A percentile compares a stretch with the other conserved stretches of the same genome.
These are phyloP conservation scores for Cucurbita moschata DNA, from an alignment of 306 rosid species.

Conservation along the genomic window DNA sequence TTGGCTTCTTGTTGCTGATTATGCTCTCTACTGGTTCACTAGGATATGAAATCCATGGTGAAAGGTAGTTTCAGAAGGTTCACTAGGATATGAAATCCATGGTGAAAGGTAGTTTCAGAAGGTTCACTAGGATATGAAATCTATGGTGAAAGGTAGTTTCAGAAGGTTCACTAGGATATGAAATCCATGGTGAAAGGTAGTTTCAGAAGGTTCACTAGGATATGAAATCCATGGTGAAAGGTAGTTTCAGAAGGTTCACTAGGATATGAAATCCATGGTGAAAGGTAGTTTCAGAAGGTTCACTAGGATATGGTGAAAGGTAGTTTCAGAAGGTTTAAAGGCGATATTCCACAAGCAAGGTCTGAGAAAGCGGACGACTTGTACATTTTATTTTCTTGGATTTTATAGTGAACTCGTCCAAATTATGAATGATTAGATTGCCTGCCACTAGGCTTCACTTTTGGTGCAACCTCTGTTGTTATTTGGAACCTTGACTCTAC, in stretches of 20 bases:
- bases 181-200: neutral
- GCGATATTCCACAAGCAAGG: neutral
- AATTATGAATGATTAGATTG: neutral
- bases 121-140: neutral
- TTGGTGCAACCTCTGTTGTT: neutral
- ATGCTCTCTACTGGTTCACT: neutral
- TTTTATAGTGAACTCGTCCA: neutral
- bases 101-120: neutral
- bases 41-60: neutral
- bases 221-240: neutral
- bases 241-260: neutral
- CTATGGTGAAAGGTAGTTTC: neutral
- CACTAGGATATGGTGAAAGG: neutral
- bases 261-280: neutral
- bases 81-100: neutral
- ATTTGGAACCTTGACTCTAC: neutral
- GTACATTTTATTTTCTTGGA: conserved; percentile 4
- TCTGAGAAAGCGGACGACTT: neutral
- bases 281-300: neutral
- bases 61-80: neutral
- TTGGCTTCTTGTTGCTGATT: neutral
- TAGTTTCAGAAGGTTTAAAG: neutral
- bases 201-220: neutral
- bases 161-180: conserved; percentile 1
- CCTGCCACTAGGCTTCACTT: neutral